phyloP scores from a whole-genome alignment of 2,329 filamentous ascomycete species.

The Fusarium marasasianum region DNA sequence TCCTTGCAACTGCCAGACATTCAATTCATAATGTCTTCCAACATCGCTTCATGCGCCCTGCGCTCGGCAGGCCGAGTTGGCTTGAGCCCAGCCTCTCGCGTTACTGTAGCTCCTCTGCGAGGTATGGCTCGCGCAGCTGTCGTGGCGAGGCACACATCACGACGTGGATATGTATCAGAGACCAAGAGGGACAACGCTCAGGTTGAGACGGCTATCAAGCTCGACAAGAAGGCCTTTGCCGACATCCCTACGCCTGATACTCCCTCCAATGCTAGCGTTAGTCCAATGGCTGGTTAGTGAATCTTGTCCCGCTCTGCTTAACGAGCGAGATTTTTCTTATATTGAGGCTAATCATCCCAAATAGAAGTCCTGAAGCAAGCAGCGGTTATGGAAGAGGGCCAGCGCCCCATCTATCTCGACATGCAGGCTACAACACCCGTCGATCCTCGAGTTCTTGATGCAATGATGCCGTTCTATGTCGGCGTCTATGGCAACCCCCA shows the following conservation, averaged over 20 bases:
- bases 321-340: neutral
- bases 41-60: constrained; percentile 72
- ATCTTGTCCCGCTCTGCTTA: neutral
- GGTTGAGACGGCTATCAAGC: constrained; percentile 86
- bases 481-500: constrained; percentile 97
- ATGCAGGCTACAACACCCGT: constrained; percentile 98
- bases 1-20: constrained; percentile 38
- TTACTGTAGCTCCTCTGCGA: constrained; percentile 48
- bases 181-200: constrained; percentile 82
- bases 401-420: constrained; percentile 94
- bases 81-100: constrained; percentile 56
- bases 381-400: constrained; percentile 90
- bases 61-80: constrained; percentile 76
- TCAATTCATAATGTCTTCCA: constrained; percentile 65
- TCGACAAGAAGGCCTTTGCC: constrained; percentile 86
- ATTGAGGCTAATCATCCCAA: constrained; percentile 22
- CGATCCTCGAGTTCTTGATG: constrained; percentile 92
- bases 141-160: constrained; percentile 43
- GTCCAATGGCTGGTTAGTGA: constrained; percentile 71
- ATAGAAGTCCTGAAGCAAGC: constrained; percentile 87
- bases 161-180: constrained; percentile 83
- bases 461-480: constrained; percentile 95
- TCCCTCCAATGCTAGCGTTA: constrained; percentile 69
- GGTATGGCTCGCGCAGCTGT: constrained; percentile 43
- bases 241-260: constrained; percentile 54